Percentiles rank a stretch among this genome's conserved stretches.
Evolutionary conservation across 192 early-diverging fungal genomes (phyloP).

Genomic region (Coemansia biformis): DNA sequence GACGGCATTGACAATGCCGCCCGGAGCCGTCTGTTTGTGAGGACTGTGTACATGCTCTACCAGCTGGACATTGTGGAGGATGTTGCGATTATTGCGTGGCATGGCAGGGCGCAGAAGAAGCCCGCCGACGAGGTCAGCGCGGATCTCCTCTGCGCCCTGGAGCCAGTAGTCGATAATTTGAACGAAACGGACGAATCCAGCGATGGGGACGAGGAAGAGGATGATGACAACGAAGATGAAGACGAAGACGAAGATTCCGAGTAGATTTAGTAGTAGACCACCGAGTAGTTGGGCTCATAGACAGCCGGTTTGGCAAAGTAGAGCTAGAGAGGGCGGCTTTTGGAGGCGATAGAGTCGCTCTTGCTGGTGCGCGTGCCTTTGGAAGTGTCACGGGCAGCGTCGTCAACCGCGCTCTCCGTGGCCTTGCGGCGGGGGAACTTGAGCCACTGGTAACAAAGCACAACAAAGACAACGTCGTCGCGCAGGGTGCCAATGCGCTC

Average conservation of each 20-base stretch:
- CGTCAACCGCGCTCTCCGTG: too few relatives aligned
- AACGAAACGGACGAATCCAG: constrained; percentile 66
- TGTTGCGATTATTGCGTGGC: constrained; percentile 74
- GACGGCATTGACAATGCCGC: constrained; percentile 22
- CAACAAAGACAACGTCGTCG: constrained; percentile 54
- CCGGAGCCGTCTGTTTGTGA: constrained; percentile 55
- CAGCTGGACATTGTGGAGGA: constrained; percentile 80
- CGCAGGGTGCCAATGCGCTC: constrained; percentile 54
- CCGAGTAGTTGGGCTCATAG: too few relatives aligned
- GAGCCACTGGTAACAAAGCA: constrained; percentile 53
- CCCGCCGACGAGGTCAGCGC: constrained; percentile 31
- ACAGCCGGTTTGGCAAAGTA: too few relatives aligned
- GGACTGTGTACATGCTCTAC: constrained; percentile 62
- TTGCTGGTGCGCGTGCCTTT: too few relatives aligned
- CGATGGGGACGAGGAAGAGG: constrained; percentile 38
- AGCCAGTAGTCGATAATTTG: constrained; percentile 64
- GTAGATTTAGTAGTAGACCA: too few relatives aligned
- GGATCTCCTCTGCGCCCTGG: constrained; percentile 53
- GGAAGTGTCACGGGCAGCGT: too few relatives aligned
- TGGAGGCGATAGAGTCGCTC: too few relatives aligned
- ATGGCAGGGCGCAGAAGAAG: constrained; percentile 50
- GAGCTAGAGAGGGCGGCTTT: too few relatives aligned
- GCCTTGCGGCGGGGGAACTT: constrained; percentile 39
- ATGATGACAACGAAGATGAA: constrained; percentile 36
- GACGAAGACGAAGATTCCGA: too few relatives aligned